Percentiles rank a stretch among this genome's conserved stretches.
Evolutionary conservation across 805 yeast species (phyloP).

Genomic region (Ascoidea asiatica): DNA sequence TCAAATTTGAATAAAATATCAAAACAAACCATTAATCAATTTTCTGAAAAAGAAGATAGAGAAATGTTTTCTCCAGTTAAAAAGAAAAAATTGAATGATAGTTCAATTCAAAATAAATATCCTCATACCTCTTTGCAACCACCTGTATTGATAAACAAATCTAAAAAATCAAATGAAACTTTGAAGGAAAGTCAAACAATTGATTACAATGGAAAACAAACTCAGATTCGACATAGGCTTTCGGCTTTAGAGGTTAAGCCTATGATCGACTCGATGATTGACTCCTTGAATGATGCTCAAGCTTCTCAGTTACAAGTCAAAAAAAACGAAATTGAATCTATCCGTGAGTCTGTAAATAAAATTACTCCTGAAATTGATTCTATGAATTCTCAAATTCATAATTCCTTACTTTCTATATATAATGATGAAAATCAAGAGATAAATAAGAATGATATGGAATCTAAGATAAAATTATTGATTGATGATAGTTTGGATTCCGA

Average conservation of each 20-base stretch:
- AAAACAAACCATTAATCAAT: too few relatives aligned
- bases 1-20: too few relatives aligned
- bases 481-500: conserved; percentile 4
- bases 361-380: neutral
- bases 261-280: neutral
- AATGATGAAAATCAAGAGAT: neutral
- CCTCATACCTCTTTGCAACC: neutral
- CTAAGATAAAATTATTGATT: neutral
- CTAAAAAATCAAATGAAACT: neutral
- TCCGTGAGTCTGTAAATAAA: neutral
- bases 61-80: neutral
- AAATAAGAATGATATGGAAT: too few relatives aligned
- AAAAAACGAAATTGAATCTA: neutral
- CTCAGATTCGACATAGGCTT: neutral
- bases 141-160: neutral
- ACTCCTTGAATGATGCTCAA: neutral
- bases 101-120: neutral
- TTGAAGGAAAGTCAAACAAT: neutral
- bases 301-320: neutral
- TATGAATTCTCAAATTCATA: neutral
- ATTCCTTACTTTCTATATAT: neutral
- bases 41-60: too few relatives aligned
- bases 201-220: neutral
- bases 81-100: neutral
- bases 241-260: neutral